phyloP scores from a whole-genome alignment of 2,329 filamentous ascomycete genomes.

The Rutstroemia sp. region DNA sequence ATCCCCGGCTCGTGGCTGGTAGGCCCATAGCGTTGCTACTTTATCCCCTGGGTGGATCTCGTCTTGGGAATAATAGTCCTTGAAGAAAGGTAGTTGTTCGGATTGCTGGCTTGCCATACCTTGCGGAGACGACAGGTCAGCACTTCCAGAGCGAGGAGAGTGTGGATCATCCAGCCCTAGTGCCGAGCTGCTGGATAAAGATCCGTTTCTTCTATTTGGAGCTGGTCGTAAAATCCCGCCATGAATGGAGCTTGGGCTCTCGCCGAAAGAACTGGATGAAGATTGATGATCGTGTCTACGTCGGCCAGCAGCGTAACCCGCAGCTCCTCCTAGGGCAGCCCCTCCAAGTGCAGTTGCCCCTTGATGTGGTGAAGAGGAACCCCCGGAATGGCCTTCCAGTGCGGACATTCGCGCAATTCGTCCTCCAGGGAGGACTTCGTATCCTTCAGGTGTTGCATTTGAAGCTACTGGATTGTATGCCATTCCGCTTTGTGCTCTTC shows the following conservation, averaged over 20 bases:
- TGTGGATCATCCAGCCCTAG: slow-evolving; percentile 62
- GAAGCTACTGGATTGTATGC: slow-evolving; percentile 33
- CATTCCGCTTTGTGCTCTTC: slow-evolving; percentile 39
- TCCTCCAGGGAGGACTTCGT: slow-evolving; percentile 74
- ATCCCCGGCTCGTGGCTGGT: slow-evolving; percentile 86
- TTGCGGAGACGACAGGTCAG: slow-evolving; percentile 72
- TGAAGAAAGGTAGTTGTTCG: slow-evolving; percentile 93
- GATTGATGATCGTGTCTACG: slow-evolving; percentile 43
- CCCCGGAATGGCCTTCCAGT: slow-evolving; percentile 66
- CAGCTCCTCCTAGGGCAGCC: slow-evolving; percentile 34
- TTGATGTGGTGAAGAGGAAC: slow-evolving; percentile 43
- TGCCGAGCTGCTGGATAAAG: slow-evolving; percentile 76
- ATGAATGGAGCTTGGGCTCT: slow-evolving; percentile 58
- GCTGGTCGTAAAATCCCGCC: slow-evolving; percentile 51
- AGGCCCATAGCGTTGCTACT: slow-evolving; percentile 91
- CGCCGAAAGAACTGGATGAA: slow-evolving; percentile 59
- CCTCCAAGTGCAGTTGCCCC: slow-evolving; percentile 7
- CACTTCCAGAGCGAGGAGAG: slow-evolving; percentile 45
- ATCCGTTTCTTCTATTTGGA: slow-evolving; percentile 70
- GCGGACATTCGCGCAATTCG: slow-evolving; percentile 95
- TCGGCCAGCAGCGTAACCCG: slow-evolving; percentile 40
- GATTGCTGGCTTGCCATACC: slow-evolving; percentile 83
- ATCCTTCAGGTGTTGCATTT: slow-evolving; percentile 39
- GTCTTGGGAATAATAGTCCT: slow-evolving; percentile 97
- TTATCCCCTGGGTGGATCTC: slow-evolving; percentile 89